Percentiles rank a stretch among this genome's conserved stretches.
Conservation (phyloP, 202 grass and related monocot species). For the Panicum virgatum region DNA sequence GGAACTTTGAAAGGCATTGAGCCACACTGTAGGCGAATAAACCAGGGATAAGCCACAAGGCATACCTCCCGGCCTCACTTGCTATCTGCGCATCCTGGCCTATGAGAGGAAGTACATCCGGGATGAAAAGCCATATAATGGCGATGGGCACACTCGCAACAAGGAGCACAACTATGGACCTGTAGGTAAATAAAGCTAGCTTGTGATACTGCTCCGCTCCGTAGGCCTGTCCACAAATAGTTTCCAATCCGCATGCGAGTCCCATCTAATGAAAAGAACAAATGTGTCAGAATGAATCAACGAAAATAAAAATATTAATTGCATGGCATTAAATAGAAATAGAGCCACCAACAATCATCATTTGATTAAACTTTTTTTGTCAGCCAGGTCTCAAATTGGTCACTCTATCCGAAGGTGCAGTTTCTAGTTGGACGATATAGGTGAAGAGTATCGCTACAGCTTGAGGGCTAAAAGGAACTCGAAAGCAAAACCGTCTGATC, state of each 20-base stretch:
- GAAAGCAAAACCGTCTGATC: background rate
- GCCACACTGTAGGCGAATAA: constrained; percentile 55
- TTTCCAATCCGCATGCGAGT: constrained; percentile 63
- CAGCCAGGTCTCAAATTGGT: background rate
- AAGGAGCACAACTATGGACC: constrained; percentile 58
- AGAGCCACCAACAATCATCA: constrained; percentile 3
- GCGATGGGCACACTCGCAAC: constrained; percentile 47
- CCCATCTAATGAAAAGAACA: constrained; percentile 44
- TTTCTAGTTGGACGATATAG: background rate
- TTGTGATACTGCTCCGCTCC: constrained; percentile 64
- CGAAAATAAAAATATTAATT: constrained; percentile 20
- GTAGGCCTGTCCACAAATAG: constrained; percentile 70
- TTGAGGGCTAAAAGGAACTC: background rate
- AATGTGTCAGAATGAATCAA: constrained; percentile 29
- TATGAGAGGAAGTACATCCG: constrained; percentile 52
- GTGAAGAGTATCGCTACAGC: background rate
- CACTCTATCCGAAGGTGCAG: background rate
- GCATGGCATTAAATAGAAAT: background rate
- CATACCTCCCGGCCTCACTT: constrained; percentile 60
- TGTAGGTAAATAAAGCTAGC: constrained; percentile 53
- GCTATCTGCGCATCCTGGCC: constrained; percentile 63
- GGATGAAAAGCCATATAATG: constrained; percentile 59
- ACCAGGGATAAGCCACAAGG: constrained; percentile 65
- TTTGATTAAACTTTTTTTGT: background rate
- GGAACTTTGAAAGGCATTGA: constrained; percentile 65